Conservation (phyloP, 208 protist species). For the Crithidia acanthocephali region DNA sequence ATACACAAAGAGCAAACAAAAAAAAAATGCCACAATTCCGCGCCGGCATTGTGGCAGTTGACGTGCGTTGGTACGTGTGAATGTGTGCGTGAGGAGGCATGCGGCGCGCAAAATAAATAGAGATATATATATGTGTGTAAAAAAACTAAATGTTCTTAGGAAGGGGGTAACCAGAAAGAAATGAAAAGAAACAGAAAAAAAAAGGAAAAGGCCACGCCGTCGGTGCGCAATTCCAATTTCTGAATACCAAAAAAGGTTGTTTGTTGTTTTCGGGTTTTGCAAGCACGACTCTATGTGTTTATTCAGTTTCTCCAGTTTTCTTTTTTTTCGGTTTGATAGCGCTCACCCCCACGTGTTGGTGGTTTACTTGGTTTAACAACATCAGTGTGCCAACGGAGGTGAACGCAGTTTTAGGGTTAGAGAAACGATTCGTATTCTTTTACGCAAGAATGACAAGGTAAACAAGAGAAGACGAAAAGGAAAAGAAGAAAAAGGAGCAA, state of each 20-base stretch:
- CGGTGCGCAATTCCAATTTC: neutral
- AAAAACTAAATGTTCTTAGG: no score
- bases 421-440: neutral
- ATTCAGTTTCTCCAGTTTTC: conserved; percentile 5
- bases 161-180: no score
- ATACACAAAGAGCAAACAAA: neutral
- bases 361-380: conserved; percentile 3
- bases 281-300: neutral
- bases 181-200: neutral
- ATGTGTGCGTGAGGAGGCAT: conserved; percentile 3
- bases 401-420: neutral
- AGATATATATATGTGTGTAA: conserved; percentile 6
- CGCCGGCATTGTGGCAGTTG: neutral
- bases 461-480: conserved; percentile 14
- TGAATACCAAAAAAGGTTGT: neutral
- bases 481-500: neutral
- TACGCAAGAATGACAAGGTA: conserved; percentile 11
- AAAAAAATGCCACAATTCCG: neutral
- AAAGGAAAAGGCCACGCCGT: neutral
- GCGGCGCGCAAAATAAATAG: no score
- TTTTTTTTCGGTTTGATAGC: neutral
- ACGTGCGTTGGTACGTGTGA: neutral
- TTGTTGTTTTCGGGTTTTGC: neutral
- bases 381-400: neutral
- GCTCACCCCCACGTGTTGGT: neutral